phyloP scores from a whole-genome alignment of 2,329 filamentous ascomycete species.

The Orbilia brochopaga region DNA sequence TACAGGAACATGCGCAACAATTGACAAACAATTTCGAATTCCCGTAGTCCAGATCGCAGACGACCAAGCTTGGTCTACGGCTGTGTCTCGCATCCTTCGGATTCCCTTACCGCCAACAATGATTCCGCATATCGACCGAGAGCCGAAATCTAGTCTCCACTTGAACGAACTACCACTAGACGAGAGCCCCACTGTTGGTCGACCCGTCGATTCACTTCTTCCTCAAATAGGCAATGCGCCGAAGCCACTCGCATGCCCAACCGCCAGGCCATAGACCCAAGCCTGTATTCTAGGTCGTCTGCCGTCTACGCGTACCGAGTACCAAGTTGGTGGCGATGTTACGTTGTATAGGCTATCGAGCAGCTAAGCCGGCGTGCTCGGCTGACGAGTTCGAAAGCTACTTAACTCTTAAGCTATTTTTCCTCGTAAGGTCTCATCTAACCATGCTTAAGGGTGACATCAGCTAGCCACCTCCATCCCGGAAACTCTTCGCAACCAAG shows the following conservation, averaged over 20 bases:
- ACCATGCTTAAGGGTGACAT: too few species aligned
- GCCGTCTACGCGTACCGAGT: constrained; percentile 17
- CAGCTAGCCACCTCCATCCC: too few species aligned
- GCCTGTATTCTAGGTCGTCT: background rate
- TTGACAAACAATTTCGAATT: constrained; percentile 37
- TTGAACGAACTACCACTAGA: background rate
- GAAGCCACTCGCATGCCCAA: background rate
- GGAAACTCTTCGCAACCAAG: too few species aligned
- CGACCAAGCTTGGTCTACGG: constrained; percentile 29
- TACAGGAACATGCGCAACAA: too few species aligned
- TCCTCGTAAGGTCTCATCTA: too few species aligned
- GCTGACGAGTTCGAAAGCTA: constrained; percentile 4
- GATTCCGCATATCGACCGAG: constrained; percentile 21
- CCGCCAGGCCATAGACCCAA: background rate
- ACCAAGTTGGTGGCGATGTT: constrained; percentile 36
- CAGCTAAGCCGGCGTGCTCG: constrained; percentile 25
- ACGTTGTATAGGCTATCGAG: background rate
- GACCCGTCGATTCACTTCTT: background rate
- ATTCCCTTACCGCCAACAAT: constrained; percentile 21
- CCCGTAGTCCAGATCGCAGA: constrained; percentile 37
- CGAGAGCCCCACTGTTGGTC: background rate
- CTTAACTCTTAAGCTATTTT: too few species aligned
- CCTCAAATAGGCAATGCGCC: constrained; percentile 3
- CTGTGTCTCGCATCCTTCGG: constrained; percentile 20
- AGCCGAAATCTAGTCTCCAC: too few species aligned